Evolutionary conservation across 2,329 filamentous ascomycete species (phyloP).

Genomic region (Fusarium acutatum): DNA sequence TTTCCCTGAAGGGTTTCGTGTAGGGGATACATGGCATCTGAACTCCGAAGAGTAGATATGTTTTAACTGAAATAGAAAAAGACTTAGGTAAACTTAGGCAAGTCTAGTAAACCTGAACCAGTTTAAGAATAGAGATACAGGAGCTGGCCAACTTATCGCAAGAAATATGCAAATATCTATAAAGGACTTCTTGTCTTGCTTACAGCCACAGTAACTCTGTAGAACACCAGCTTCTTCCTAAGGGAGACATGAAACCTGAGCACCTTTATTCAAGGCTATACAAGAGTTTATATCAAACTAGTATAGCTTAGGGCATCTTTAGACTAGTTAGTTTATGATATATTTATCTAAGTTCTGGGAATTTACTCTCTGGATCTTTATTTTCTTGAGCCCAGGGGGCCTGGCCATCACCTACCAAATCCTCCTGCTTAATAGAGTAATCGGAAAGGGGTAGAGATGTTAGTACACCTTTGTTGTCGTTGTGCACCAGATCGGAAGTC

Average conservation of each 20-base stretch:
- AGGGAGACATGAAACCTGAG: neutral
- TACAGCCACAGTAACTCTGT: neutral
- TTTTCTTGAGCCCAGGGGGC: too few species aligned
- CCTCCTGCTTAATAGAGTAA: too few species aligned
- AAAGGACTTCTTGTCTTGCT: accelerated
- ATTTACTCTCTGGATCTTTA: neutral
- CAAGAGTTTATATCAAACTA: neutral
- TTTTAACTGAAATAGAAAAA: accelerated
- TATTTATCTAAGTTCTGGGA: too few species aligned
- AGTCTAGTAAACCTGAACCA: accelerated
- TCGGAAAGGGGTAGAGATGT: too few species aligned
- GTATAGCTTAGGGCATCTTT: neutral
- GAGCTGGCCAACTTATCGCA: accelerated
- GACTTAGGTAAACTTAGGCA: neutral
- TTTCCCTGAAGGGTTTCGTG: conserved; percentile 21
- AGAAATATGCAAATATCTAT: neutral
- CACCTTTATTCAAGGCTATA: accelerated
- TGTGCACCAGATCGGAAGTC: neutral
- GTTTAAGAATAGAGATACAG: neutral
- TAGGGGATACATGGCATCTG: conserved; percentile 23
- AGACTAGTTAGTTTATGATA: neutral
- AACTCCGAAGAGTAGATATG: neutral
- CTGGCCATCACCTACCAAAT: too few species aligned
- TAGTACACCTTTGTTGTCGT: too few species aligned
- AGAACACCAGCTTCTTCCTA: neutral